Conservation (phyloP, 805 yeast species). For the Kodamaea sagamina region DNA sequence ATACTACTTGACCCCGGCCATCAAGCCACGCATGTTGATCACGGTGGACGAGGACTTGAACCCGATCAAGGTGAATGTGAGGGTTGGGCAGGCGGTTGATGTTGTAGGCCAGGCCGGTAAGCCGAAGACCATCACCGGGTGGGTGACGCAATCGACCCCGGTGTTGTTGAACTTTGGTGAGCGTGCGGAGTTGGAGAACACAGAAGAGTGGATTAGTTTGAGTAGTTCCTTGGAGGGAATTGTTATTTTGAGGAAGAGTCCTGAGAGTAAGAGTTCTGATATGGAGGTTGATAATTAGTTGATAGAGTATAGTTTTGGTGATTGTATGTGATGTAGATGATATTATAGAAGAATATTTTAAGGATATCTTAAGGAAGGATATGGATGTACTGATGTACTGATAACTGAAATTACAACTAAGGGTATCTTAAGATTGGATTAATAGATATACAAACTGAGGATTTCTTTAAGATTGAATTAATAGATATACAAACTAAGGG, state of each 20-base stretch:
- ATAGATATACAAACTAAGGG: too few species aligned
- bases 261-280: slow-evolving; percentile 50
- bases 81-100: slow-evolving; percentile 99
- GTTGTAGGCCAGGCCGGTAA: slow-evolving; percentile 99
- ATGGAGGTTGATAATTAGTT: slow-evolving; percentile 55
- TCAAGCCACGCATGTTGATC: slow-evolving; percentile 88
- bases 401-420: too few species aligned
- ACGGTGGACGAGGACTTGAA: slow-evolving; percentile 90
- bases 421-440: too few species aligned
- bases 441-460: too few species aligned
- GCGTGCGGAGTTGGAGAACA: slow-evolving; percentile 91
- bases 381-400: too few species aligned
- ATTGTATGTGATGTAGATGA: too few species aligned
- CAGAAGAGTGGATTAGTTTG: slow-evolving; percentile 82
- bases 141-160: slow-evolving; percentile 99
- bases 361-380: too few species aligned
- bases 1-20: slow-evolving; percentile 82
- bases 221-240: slow-evolving; percentile 87
- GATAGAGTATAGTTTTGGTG: too few species aligned
- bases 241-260: slow-evolving; percentile 88
- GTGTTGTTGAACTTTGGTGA: slow-evolving; percentile 92
- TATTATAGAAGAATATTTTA: slow-evolving; percentile 2
- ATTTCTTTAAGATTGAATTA: too few species aligned
- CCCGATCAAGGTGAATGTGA: slow-evolving; percentile 91
- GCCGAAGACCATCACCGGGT: slow-evolving; percentile 98